Base-by-base conservation (phyloP, 75 land plant species). In the Sequoia sempervirens region DNA sequence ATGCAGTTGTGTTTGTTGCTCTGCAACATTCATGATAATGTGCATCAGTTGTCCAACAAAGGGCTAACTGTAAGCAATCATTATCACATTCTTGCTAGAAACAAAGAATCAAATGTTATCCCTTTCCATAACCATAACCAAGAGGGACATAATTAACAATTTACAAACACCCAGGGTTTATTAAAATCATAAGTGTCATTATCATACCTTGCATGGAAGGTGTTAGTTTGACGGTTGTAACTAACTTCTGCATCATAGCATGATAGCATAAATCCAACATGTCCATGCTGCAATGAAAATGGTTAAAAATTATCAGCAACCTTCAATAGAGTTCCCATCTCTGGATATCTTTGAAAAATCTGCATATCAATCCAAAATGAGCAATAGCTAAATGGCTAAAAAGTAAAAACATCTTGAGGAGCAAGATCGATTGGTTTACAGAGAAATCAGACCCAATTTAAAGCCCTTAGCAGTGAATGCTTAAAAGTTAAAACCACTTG, bases 181-280 rank as follows among this genome's bases (percentile, higher is more conserved):
- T 61, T 6, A 5, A n/a, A 61, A 61, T 12, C 15, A 12, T 5
- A 61, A 6, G 7, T 17, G n/a, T 81, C 23, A 34, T 54, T 12
- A 43, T 17, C 18, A 28, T 86, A 90, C 92, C 92, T 90, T 50
- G 92, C 91, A 52, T 75, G 84, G 75, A 90, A 90, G 11, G 92
- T 83, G 82, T 90, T 83, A 28, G 83, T 81, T 26, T 30, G 75
- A 23, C 92, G 88, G 37, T 89, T 88, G 75, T 90, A 90, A 81
- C 88, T 80, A 43, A 90, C 54, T 72, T 90, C 88, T 41, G 92
- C 92, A 83, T 90, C 92, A 82, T 90, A 90, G 84, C 91, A 89
- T 40, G 92, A 90, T 68, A 90, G 58, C 87, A 90, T 81, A 82
- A 90, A 90, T 17, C 92, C 92, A 50, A 89, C 92, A 56, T 89